Conservation (phyloP, 2,329 filamentous ascomycete genomes). For the Helicocarpus griseus region DNA sequence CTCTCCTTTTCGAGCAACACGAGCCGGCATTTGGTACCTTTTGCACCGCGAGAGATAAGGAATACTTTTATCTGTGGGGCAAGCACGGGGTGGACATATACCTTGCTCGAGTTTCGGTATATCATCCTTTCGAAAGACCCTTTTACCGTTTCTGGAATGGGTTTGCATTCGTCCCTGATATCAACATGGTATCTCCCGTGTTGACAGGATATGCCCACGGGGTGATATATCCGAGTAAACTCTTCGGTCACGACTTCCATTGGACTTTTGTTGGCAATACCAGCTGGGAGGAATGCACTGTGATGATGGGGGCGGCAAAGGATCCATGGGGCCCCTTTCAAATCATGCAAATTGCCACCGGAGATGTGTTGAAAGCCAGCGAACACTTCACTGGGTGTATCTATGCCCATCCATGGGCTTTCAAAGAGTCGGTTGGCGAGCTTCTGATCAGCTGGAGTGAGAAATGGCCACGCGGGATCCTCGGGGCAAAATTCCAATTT, state of each 20-base stretch:
- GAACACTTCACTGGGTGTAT: constrained; percentile 4
- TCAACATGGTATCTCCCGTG: constrained; percentile 4
- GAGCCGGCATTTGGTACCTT: constrained; percentile 13
- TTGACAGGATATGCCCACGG: constrained; percentile 8
- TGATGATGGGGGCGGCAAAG: constrained; percentile 8
- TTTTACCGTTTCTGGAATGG: constrained; percentile 12
- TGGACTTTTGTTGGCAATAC: constrained; percentile 11
- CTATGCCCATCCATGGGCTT: constrained; percentile 12
- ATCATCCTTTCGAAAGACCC: constrained; percentile 6
- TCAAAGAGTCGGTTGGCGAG: constrained; percentile 6
- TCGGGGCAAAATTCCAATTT: constrained; percentile 8
- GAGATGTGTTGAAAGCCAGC: neutral
- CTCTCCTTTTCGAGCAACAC: constrained; percentile 4
- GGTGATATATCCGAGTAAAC: constrained; percentile 7
- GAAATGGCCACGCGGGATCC: neutral
- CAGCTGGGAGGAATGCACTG: neutral
- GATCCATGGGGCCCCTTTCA: constrained; percentile 7
- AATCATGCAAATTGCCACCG: constrained; percentile 7
- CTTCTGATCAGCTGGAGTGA: constrained; percentile 11
- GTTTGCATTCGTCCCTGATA: constrained; percentile 6
- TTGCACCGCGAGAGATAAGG: constrained; percentile 6
- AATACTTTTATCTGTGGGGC: constrained; percentile 12
- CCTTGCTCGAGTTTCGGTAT: constrained; percentile 8
- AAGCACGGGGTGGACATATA: constrained; percentile 8
- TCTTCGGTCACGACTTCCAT: constrained; percentile 10